Base-by-base conservation (phyloP, 2,329 filamentous ascomycete species). In the Myotisia sp. region DNA sequence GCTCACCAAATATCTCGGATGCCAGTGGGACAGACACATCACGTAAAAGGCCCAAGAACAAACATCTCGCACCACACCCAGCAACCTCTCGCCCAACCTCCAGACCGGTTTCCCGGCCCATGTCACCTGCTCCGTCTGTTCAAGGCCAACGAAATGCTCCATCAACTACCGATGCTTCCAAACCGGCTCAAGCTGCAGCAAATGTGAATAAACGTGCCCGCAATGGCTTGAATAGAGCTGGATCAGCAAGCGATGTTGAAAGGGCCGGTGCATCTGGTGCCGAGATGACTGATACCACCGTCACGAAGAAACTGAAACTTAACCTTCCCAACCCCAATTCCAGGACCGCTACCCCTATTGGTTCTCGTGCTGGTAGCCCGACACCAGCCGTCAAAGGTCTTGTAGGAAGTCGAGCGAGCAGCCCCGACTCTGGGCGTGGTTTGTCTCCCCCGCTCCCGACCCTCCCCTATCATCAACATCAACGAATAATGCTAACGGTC, bases 21-120 rank as follows among this genome's bases (percentile, higher is more conserved):
- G 84, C 84, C 6, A 92, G 84, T 53, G 87, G 84, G 34, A 92
- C 86, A 46, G 87, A 95, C 54, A 87, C 82, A 1, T 74, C 76
- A 16, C 78, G 79, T 44, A 85, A 90, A 60, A 83, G 82, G 62
- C 72, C 70, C 53, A 73, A 79, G 51, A 81, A 78, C 61, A 79
- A 79, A 52, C 69, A 73, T 41, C 42, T 44, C 7, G 37, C 48
- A 3, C 43, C 50, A n/a, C 54, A 55, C 30, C 39, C 48, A 14
- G 43, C 47, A 3, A 32, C 31, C 3, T 38, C 39, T 9, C 34
- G 37, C 14, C 26, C 38, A n/a, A 26, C 40, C 9, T 44, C 52
- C 18, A 54, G 57, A 38, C 52, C 57, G 13, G 47, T 41, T 6
- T 62, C 54, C 74, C 80, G 58, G 70, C 86, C 43, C 67, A 68